Base-by-base conservation (phyloP, 1,139 yeast species). In the Magnusiomyces fungicola region DNA sequence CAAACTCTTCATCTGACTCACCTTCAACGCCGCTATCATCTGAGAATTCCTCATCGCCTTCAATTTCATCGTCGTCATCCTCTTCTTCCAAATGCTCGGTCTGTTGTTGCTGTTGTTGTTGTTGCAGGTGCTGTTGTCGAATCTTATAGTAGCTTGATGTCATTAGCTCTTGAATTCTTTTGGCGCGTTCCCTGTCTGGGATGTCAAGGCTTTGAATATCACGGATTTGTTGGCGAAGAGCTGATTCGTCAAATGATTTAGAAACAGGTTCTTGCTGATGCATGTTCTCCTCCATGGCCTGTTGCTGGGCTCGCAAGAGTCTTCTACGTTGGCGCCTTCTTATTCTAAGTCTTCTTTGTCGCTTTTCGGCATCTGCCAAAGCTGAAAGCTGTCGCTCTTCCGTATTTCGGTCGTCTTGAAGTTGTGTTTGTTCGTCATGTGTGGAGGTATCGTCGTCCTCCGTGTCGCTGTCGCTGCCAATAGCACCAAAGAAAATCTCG, bases 151-250 rank as follows among this genome's bases (percentile, higher is more conserved):
- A 81, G 52, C 79, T 79, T 7, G 85, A 84, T 74, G 87, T 83
- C 95, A 87, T 86, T 47, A 87, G 68, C 54, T 78, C 71, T 44
- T 90, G 94, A 32, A 86, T 83, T 55, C 80, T 62, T 63, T 75
- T 71, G 55, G 81, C 78, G 61, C 84, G 81, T 59, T 76, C 78
- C 46, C 71, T 62, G 54, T 83, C 83, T 40, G 69, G 61, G 34
- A 82, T 66, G 2, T 63, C 64, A 50, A 79, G 65, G 2, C 65
- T 64, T 52, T 81, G 78, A 47, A 85, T 83, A 46, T 70, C 71
- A 53, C 75, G 76, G 47, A 85, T 84, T 59, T 78, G 72, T 32
- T 64, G 64, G 49, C 94, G 69, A 40, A 84, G 53, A 16, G 56
- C 61, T n/a, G n/a, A n/a, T n/a, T n/a, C n/a, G n/a, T n/a, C n/a